A percentile compares a stretch with the other conserved stretches of the same genome.
phyloP scores from a whole-genome alignment of 2,329 filamentous ascomycete genomes.

The Aspergillus caelatus region DNA sequence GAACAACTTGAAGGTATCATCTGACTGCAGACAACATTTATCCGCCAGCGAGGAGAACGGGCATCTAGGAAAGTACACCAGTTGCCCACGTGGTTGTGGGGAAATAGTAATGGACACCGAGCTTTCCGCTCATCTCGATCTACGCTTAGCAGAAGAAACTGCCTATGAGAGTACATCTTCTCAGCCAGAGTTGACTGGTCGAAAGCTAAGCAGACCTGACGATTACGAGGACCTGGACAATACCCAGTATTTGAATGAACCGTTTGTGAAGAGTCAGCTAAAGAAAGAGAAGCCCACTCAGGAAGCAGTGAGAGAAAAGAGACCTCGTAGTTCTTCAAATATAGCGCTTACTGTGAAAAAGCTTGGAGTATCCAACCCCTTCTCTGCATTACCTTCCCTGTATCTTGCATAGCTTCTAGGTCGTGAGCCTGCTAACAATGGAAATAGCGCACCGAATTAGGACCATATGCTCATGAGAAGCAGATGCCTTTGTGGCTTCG shows the following conservation, averaged over 20 bases:
- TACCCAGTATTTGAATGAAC: not conserved
- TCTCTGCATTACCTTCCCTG: not conserved
- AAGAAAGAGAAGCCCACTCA: not conserved
- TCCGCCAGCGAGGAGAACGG: slow-evolving; percentile 13
- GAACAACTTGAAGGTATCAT: not conserved
- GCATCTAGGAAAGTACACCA: slow-evolving; percentile 43
- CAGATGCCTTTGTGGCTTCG: slow-evolving; percentile 73
- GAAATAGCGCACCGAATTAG: slow-evolving; percentile 62
- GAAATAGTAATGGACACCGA: slow-evolving; percentile 59
- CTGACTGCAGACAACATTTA: slow-evolving; percentile 2
- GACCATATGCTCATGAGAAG: slow-evolving; percentile 71
- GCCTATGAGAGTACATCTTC: slow-evolving; percentile 42
- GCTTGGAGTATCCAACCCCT: slow-evolving; percentile 31
- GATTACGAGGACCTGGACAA: not conserved
- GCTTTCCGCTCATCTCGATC: slow-evolving; percentile 61
- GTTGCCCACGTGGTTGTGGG: slow-evolving; percentile 63
- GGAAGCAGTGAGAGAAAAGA: not conserved
- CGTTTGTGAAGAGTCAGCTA: no score
- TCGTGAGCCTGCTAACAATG: slow-evolving; percentile 19
- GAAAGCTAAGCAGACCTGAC: not conserved
- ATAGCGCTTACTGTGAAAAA: slow-evolving; percentile 22
- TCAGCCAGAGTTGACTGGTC: slow-evolving; percentile 2
- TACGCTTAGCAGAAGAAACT: slow-evolving; percentile 57
- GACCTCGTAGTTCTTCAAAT: not conserved
- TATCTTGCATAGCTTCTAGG: not conserved